Conservation (phyloP, 78 protist species). For the Andalucia godoyi region DNA sequence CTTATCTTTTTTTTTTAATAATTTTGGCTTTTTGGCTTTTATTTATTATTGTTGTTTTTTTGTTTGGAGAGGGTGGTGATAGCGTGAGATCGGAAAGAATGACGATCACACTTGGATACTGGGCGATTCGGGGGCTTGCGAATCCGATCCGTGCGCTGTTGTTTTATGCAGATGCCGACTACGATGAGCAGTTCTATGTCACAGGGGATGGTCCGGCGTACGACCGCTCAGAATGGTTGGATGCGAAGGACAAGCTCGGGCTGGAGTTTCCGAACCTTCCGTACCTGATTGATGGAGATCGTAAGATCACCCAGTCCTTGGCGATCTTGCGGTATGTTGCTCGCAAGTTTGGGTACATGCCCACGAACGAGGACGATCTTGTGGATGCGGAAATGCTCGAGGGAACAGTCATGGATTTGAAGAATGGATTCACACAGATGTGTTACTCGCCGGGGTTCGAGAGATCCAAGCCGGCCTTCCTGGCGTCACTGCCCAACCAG, state of each 20-base stretch:
- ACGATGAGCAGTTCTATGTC: neutral
- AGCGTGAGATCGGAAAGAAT: too few species aligned
- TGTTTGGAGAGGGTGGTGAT: too few species aligned
- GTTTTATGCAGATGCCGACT: neutral
- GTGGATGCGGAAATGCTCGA: neutral
- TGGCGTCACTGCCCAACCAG: too few species aligned
- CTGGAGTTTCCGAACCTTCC: constrained; percentile 17
- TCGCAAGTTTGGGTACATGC: neutral
- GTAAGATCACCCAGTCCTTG: neutral
- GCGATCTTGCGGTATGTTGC: constrained; percentile 1
- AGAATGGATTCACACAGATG: too few species aligned
- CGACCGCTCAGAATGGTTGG: neutral
- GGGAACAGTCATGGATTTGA: neutral
- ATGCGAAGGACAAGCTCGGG: neutral
- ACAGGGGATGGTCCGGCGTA: neutral
- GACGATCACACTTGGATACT: constrained; percentile 1
- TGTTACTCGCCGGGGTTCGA: too few species aligned
- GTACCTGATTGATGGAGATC: constrained; percentile 4
- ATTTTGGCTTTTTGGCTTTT: too few species aligned
- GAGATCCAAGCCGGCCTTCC: too few species aligned
- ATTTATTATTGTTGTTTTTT: too few species aligned
- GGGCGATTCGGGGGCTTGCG: constrained; percentile 12
- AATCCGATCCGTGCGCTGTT: neutral
- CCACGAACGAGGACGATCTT: neutral
- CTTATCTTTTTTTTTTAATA: too few species aligned